These are phyloP conservation scores for Cercospora citrullina DNA, from an alignment of 2,329 filamentous ascomycete genomes.

Conservation along the genomic window DNA sequence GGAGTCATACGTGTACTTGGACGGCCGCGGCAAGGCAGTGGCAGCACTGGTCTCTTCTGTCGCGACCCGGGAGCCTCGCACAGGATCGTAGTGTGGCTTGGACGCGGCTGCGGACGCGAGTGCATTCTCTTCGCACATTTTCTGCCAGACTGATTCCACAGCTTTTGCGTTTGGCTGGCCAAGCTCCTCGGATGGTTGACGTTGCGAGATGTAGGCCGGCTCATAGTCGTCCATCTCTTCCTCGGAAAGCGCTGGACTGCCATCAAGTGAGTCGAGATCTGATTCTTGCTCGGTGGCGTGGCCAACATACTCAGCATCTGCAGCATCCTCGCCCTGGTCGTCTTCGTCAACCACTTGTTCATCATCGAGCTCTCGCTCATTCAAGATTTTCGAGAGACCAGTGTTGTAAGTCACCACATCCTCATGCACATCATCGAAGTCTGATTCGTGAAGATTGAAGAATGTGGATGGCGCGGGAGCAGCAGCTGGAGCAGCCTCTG, in stretches of 20 bases:
- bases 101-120: background rate
- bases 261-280: constrained; percentile 10
- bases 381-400: constrained; percentile 27
- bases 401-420: constrained; percentile 8
- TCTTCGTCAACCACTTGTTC: constrained; percentile 13
- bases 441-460: constrained; percentile 3
- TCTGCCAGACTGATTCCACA: background rate
- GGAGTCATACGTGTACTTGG: constrained; percentile 25
- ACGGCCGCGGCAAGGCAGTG: constrained; percentile 1
- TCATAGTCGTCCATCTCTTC: constrained; percentile 13
- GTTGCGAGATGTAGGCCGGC: constrained; percentile 7
- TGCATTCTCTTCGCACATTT: background rate
- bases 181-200: constrained; percentile 23
- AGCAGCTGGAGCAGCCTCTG: background rate
- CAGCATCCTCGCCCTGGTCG: constrained; percentile 18
- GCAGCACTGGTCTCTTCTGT: constrained; percentile 1
- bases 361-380: constrained; percentile 18
- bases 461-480: background rate
- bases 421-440: constrained; percentile 3
- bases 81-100: constrained; percentile 33
- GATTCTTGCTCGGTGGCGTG: constrained; percentile 10
- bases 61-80: constrained; percentile 27
- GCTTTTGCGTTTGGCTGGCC: constrained; percentile 5
- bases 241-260: constrained; percentile 8
- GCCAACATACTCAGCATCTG: constrained; percentile 16